Base-by-base conservation (phyloP, 2,329 filamentous ascomycete genomes). In the Elsinoe ampelina region DNA sequence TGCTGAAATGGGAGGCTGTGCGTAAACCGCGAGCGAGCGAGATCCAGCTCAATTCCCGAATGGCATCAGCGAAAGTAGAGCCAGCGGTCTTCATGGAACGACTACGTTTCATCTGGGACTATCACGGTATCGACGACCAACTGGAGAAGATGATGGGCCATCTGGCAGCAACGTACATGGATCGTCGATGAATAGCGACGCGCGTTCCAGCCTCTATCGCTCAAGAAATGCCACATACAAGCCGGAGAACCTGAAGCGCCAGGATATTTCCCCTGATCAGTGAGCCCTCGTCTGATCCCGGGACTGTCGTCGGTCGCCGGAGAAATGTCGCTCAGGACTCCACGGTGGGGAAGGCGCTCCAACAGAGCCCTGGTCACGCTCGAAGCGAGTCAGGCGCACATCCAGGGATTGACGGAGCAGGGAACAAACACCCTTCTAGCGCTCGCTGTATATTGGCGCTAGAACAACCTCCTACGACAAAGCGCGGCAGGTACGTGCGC, bases 21-120 rank as follows among this genome's bases (percentile, higher is more conserved):
- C n/a, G 48, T 4, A 52, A 52, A 20, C 48, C 48, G n/a, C 32
- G 48, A 8, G 48, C 48, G 12, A 38, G 13, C 32, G 48, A 52
- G 48, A 52, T 52, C 48, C 48, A 52, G 35, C 48, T 52, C 34
- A 52, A 39, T 15, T 36, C 30, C 19, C 32, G 48, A 3, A 19
- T 52, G 34, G 48, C 48, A 20, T 32, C 48, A 34, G 48, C 48
- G 2, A 52, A 52, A 34, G 34, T 52, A 3, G 48, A 52, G 48
- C 48, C 48, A 6, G 34, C 48, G 2, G 48, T 52, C n/a, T 52
- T 52, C 48, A 52, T 52, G 48, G 48, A 52, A 34, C 48, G 48
- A n/a, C 34, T 52, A 17, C n/a, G 48, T n/a, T 52, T 52, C 34
- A 34, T 52, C n/a, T 52, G 48, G 48, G 48, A 52, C 34, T 52